A percentile compares a stretch with the other conserved stretches of the same genome.
Conservation (phyloP, 768 basidiomycete genomes). For the Clitopilus hobsonii region DNA sequence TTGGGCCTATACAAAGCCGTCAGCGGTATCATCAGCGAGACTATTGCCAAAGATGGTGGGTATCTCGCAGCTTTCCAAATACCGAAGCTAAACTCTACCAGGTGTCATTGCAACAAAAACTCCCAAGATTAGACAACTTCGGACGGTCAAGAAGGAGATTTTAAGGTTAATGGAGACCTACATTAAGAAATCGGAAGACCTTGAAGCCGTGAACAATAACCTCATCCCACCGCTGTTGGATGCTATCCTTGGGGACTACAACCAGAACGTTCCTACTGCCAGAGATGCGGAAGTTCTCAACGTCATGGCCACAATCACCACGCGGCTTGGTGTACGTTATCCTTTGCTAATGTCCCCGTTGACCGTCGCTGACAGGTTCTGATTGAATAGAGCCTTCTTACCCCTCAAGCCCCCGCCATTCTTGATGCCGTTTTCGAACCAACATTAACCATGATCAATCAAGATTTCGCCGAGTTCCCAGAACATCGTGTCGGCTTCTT, state of each 20-base stretch:
- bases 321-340: conserved; percentile 74
- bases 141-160: conserved; percentile 98
- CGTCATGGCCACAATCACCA: conserved; percentile 93
- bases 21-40: conserved; percentile 92
- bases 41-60: conserved; percentile 73
- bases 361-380: conserved; percentile 9
- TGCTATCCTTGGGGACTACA: conserved; percentile 97
- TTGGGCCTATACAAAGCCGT: conserved; percentile 97
- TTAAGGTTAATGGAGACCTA: conserved; percentile 97
- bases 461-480: conserved; percentile 98
- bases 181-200: conserved; percentile 94
- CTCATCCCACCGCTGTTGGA: conserved; percentile 95
- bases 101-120: conserved; percentile 93
- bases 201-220: conserved; percentile 86
- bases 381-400: conserved; percentile 63
- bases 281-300: conserved; percentile 96
- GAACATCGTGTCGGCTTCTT: conserved; percentile 98
- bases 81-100: conserved; percentile 23
- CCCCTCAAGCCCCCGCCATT: conserved; percentile 91
- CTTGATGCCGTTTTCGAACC: conserved; percentile 97
- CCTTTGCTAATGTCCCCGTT: neutral
- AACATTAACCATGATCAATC: conserved; percentile 97
- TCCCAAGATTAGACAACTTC: conserved; percentile 87
- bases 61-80: neutral
- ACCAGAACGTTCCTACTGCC: conserved; percentile 87